Conservation (phyloP, 768 basidiomycete genomes). For the Leccinum disarticulatum region DNA sequence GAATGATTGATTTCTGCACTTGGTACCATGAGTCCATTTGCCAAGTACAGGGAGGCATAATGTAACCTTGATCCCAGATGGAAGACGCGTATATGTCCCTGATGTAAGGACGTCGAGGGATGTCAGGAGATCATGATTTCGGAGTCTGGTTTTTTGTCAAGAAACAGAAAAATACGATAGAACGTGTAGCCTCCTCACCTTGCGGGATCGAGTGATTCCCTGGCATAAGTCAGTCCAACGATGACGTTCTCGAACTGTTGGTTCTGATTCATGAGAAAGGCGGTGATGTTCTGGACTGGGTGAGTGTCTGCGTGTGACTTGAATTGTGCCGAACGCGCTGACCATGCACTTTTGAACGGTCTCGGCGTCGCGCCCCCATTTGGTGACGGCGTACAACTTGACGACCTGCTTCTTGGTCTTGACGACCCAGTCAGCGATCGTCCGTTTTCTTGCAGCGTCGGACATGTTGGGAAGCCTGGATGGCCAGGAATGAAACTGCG, state of each 20-base stretch:
- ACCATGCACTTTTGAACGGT: slow-evolving; percentile 89
- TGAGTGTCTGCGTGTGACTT: background rate
- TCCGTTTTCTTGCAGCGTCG: slow-evolving; percentile 74
- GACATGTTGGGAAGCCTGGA: slow-evolving; percentile 78
- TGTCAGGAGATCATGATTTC: slow-evolving; percentile 92
- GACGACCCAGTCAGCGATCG: slow-evolving; percentile 87
- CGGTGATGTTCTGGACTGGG: slow-evolving; percentile 70
- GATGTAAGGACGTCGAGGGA: slow-evolving; percentile 87
- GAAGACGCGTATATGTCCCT: slow-evolving; percentile 83
- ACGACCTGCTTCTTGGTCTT: slow-evolving; percentile 87
- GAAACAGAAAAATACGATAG: background rate
- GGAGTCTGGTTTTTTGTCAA: slow-evolving; percentile 50
- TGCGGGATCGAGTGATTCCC: slow-evolving; percentile 71
- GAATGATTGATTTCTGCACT: slow-evolving; percentile 66
- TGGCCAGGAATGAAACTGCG: slow-evolving; percentile 2
- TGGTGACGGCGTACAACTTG: slow-evolving; percentile 81
- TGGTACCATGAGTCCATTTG: slow-evolving; percentile 22
- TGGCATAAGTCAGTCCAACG: slow-evolving; percentile 58
- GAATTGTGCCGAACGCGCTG: slow-evolving; percentile 4
- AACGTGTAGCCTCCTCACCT: slow-evolving; percentile 49
- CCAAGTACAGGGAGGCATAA: slow-evolving; percentile 14
- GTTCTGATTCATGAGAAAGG: slow-evolving; percentile 84
- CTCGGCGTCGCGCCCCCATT: slow-evolving; percentile 84
- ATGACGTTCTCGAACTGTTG: slow-evolving; percentile 77
- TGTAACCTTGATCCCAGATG: slow-evolving; percentile 73